Evolutionary conservation across 345 rosid genomes (phyloP).

Genomic region (Sisymbrium irio): DNA sequence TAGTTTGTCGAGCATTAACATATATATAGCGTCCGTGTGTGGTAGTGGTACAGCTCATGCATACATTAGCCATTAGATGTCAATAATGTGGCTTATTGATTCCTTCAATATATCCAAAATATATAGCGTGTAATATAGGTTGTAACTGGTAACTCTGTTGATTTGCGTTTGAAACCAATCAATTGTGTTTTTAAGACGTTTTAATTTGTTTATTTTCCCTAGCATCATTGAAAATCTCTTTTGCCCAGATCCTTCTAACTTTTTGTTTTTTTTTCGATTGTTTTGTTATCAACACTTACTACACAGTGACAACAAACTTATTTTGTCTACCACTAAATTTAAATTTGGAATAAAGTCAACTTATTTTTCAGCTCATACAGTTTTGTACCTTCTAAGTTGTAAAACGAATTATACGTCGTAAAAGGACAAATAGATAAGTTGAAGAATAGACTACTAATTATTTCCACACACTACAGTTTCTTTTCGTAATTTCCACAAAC

Average conservation of each 20-base stretch:
- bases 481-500: slow-evolving; percentile 15
- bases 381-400: neutral
- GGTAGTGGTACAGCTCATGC: slow-evolving; percentile 31
- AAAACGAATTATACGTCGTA: neutral
- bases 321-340: slow-evolving; percentile 18
- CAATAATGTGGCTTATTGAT: neutral
- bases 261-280: neutral
- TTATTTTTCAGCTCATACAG: neutral
- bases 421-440: neutral
- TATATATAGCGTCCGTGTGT: neutral
- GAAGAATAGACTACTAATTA: neutral
- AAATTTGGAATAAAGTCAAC: slow-evolving; percentile 2
- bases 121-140: neutral
- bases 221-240: neutral
- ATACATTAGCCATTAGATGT: slow-evolving; percentile 10
- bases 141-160: neutral
- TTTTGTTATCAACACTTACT: neutral
- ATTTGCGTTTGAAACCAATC: neutral
- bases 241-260: neutral
- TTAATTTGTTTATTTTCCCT: neutral
- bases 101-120: neutral
- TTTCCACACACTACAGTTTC: slow-evolving; percentile 1
- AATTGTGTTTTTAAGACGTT: neutral
- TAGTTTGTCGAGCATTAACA: slow-evolving; percentile 28
- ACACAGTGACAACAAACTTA: slow-evolving; percentile 5